Conservation (phyloP, 75 land plant genomes). For the Pinus albicaulis region DNA sequence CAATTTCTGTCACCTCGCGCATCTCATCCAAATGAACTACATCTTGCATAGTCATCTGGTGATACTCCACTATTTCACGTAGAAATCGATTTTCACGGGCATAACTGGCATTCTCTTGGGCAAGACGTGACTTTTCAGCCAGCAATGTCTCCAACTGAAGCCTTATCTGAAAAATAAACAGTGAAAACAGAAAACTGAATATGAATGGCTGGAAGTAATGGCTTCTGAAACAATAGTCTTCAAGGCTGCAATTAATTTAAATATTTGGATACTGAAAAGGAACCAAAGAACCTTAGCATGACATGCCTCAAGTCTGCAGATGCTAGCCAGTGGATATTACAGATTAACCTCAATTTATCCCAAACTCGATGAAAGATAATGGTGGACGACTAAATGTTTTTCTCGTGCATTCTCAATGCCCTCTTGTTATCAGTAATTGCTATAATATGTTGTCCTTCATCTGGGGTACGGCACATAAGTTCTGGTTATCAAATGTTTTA, state of each 20-base stretch:
- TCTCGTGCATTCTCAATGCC: not conserved
- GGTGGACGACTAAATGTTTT: not conserved
- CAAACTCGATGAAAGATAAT: too few relatives aligned
- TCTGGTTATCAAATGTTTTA: not conserved
- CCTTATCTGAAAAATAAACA: constrained; percentile 50
- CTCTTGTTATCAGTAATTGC: not conserved
- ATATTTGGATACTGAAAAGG: not conserved
- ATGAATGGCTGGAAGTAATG: not conserved
- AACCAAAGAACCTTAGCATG: not conserved
- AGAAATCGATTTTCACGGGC: constrained; percentile 82
- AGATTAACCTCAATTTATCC: too few relatives aligned
- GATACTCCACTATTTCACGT: constrained; percentile 77
- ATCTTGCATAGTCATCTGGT: constrained; percentile 77
- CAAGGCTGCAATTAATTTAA: too few relatives aligned
- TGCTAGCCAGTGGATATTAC: too few relatives aligned
- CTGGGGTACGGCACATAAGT: not conserved
- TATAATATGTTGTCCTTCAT: too few relatives aligned
- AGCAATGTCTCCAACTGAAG: constrained; percentile 81
- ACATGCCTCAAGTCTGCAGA: not conserved
- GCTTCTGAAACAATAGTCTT: not conserved
- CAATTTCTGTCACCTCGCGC: constrained; percentile 60
- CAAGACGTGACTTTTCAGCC: constrained; percentile 80
- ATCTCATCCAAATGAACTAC: constrained; percentile 54
- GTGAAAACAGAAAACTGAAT: not conserved
- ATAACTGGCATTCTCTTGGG: constrained; percentile 74